A percentile compares a stretch with the other conserved stretches of the same genome.
phyloP scores from a whole-genome alignment of 257 asterid species.

The Petunia secreta region DNA sequence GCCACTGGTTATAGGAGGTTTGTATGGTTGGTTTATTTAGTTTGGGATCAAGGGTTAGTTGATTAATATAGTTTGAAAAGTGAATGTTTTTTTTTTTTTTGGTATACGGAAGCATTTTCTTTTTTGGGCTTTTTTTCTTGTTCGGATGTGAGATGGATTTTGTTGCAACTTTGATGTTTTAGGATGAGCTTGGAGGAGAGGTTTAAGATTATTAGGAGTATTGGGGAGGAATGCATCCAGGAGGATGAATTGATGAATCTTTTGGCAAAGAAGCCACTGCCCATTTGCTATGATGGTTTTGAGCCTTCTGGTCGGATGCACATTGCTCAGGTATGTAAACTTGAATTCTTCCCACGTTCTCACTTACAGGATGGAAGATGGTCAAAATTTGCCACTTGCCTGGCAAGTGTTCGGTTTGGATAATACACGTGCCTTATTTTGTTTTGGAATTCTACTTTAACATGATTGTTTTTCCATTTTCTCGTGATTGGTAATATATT shows the following conservation, averaged over 20 bases:
- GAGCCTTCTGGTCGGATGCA: slow-evolving; percentile 99
- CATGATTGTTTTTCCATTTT: background rate
- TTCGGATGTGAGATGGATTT: background rate
- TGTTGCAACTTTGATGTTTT: background rate
- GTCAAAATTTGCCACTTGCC: background rate
- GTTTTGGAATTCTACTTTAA: background rate
- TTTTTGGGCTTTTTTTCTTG: no score
- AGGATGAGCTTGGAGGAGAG: slow-evolving; percentile 70
- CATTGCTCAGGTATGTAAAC: slow-evolving; percentile 75
- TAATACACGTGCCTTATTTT: background rate
- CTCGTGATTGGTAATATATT: background rate
- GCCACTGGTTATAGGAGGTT: no score
- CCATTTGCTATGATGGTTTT: slow-evolving; percentile 84
- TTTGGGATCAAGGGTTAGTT: no score
- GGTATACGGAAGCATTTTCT: background rate
- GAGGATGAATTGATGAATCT: slow-evolving; percentile 76
- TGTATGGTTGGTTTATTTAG: no score
- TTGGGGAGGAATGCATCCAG: slow-evolving; percentile 93
- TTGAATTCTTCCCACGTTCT: background rate
- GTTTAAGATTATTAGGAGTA: slow-evolving; percentile 66
- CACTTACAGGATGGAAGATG: background rate
- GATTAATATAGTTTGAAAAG: no score
- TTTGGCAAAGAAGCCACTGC: slow-evolving; percentile 67
- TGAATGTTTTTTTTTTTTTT: background rate
- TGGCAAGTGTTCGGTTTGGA: background rate